Conservation (phyloP, 352 stramenopile genomes). For the Pythium guiyangense region DNA sequence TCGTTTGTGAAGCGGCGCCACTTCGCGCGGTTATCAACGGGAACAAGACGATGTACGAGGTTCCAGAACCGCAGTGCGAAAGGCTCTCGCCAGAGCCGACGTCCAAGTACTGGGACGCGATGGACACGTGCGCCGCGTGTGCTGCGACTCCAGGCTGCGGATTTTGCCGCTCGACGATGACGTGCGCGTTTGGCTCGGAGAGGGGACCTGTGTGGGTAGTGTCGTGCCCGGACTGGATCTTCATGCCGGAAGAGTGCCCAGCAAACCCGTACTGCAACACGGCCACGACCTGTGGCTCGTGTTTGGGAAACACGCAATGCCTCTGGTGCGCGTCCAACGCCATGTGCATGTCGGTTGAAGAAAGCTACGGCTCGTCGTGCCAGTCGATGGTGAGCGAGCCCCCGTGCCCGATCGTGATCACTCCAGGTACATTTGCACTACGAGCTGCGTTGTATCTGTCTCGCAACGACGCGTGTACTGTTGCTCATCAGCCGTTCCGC, state of each 20-base stretch:
- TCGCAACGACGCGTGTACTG: not conserved
- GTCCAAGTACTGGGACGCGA: slow-evolving; percentile 55
- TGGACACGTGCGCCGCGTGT: slow-evolving; percentile 71
- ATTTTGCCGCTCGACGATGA: slow-evolving; percentile 91
- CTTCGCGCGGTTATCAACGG: not conserved
- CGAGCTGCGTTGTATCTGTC: not conserved
- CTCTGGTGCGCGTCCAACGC: slow-evolving; percentile 88
- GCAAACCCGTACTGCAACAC: slow-evolving; percentile 53
- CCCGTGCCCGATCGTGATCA: slow-evolving; percentile 77
- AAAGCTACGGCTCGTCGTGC: slow-evolving; percentile 79
- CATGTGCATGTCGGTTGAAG: slow-evolving; percentile 81
- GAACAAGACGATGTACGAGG: too few species aligned
- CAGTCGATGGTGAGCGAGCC: slow-evolving; percentile 76
- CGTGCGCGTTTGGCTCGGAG: slow-evolving; percentile 68
- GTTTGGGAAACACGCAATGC: slow-evolving; percentile 59
- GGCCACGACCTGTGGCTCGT: slow-evolving; percentile 55
- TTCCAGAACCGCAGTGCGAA: too few species aligned
- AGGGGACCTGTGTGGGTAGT: slow-evolving; percentile 34
- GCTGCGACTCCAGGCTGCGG: slow-evolving; percentile 64
- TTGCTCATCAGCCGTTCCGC: slow-evolving; percentile 3
- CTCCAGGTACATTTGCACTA: slow-evolving; percentile 44
- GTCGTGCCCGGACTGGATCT: slow-evolving; percentile 62
- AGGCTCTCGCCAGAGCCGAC: slow-evolving; percentile 42
- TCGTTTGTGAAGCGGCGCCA: slow-evolving; percentile 8
- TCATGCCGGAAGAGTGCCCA: slow-evolving; percentile 55